Base-by-base conservation (phyloP, 2,329 filamentous ascomycete genomes). In the Colletotrichum sp. region DNA sequence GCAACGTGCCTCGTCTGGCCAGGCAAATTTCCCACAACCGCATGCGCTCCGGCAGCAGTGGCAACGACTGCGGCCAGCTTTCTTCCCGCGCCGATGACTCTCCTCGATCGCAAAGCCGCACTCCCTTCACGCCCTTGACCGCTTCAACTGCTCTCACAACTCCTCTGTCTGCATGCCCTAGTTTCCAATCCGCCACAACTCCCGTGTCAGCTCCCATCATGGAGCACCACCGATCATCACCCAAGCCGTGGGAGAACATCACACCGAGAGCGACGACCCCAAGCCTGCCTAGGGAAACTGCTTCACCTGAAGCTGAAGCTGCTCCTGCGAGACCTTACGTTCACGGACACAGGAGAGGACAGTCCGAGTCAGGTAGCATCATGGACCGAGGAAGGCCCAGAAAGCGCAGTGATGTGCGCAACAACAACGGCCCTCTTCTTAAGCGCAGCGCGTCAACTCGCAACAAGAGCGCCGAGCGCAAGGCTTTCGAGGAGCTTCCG, bases 371-470 rank as follows among this genome's bases (percentile, higher is more conserved):
- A 0, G 89, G 87, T 15, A 89, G 88, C 75, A 90, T 92, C 61
- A 91, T 91, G 88, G 91, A 93, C 74, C 86, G 91, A 58, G 91
- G 91, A 7, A 87, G 91, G n/a, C 89, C 91, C 1, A 88, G 89
- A 73, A 92, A 91, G 82, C 86, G 90, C 69, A 80, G 80, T 15
- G 89, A 91, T 28, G 81, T 82, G 18, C 83, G 82, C n/a, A 79
- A 80, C 69, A 86, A 86, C 75, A 85, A 84, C 34, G 83, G 82
- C 9, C 80, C 80, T 2, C 80, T 83, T 22, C 79, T 84, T 10
- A 86, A 87, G 78, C 82, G 85, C 60, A 81, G 81, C 12, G 84
- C 81, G 3, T 87, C 87, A 3, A 75, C 70, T 25, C 43, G 66
- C 15, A 70, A 74, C 52, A 84, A 85, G 78, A 89, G 87, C 76